Conservation (phyloP, 139 green algal species). For the Chlorella sp. region DNA sequence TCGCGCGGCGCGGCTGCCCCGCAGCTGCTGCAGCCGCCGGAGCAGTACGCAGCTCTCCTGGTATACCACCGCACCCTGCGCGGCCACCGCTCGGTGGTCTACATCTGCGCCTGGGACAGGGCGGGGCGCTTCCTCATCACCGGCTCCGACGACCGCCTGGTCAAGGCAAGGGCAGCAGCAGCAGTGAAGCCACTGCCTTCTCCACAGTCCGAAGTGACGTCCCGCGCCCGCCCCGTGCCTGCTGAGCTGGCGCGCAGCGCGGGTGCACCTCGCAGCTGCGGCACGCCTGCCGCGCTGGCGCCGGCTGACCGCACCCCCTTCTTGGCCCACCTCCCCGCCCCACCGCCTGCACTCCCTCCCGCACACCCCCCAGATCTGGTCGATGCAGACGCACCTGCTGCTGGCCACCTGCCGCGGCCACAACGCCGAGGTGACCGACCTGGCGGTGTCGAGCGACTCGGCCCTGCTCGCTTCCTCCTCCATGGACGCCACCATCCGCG, state of each 20-base stretch:
- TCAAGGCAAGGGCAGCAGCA: constrained; percentile 85
- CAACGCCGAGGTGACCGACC: constrained; percentile 89
- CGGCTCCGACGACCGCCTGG: constrained; percentile 78
- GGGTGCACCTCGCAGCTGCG: too few relatives aligned
- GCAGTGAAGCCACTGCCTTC: too few relatives aligned
- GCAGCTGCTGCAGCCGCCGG: constrained; percentile 26
- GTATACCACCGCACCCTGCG: constrained; percentile 63
- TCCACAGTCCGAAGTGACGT: too few relatives aligned
- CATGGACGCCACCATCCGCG: constrained; percentile 69
- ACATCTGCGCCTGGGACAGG: constrained; percentile 70
- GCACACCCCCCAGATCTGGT: constrained; percentile 67
- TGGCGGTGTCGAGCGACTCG: constrained; percentile 82
- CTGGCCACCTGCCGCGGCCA: constrained; percentile 69
- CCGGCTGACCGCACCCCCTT: not conserved
- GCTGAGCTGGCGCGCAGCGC: too few relatives aligned
- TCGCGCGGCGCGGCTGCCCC: not conserved
- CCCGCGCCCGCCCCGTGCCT: constrained; percentile 2
- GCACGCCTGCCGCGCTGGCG: not conserved
- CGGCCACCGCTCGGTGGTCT: constrained; percentile 74
- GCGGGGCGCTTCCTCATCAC: constrained; percentile 65
- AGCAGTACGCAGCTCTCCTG: constrained; percentile 20
- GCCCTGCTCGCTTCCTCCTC: constrained; percentile 70
- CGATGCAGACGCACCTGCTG: constrained; percentile 57
- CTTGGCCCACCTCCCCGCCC: not conserved
- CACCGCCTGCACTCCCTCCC: too few relatives aligned